Evolutionary conservation across 1,284 basidiomycete species (phyloP).

Genomic region (Trametes sp.): DNA sequence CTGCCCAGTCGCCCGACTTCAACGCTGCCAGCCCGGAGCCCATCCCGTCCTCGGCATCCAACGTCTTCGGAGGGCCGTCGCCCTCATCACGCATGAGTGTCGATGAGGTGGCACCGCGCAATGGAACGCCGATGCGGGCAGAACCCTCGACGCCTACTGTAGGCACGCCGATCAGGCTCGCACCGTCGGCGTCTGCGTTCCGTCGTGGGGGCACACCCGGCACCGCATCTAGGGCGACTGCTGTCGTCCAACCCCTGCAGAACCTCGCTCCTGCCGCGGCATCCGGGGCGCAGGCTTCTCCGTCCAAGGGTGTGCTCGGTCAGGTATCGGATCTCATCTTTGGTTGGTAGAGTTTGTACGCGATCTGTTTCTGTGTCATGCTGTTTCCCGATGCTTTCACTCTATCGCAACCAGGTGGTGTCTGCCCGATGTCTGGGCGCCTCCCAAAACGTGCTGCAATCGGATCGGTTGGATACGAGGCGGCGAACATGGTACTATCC

Average conservation of each 20-base stretch:
- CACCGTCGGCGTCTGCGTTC: conserved; percentile 74
- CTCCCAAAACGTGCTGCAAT: too few species aligned
- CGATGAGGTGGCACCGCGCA: conserved; percentile 33
- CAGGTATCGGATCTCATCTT: conserved; percentile 81
- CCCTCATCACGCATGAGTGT: conserved; percentile 28
- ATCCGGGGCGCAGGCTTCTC: conserved; percentile 39
- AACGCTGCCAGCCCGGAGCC: conserved; percentile 36
- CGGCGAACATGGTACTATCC: too few species aligned
- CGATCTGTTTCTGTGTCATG: conserved; percentile 29
- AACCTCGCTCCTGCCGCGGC: conserved; percentile 18
- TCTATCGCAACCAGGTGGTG: neutral
- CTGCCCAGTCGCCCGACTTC: conserved; percentile 33
- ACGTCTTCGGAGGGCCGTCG: conserved; percentile 24
- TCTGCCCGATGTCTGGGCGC: neutral
- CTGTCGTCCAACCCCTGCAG: conserved; percentile 7
- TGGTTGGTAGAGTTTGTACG: conserved; percentile 60
- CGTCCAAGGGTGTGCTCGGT: conserved; percentile 68
- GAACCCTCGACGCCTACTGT: conserved; percentile 37
- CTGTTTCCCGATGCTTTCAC: neutral
- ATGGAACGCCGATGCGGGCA: conserved; percentile 26
- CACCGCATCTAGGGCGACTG: conserved; percentile 34
- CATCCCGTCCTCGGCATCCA: conserved; percentile 35
- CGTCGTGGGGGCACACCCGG: conserved; percentile 49
- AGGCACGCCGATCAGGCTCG: conserved; percentile 69
- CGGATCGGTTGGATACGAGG: too few species aligned